phyloP scores from a whole-genome alignment of 2,329 filamentous ascomycete genomes.

The Fusarium nanum region DNA sequence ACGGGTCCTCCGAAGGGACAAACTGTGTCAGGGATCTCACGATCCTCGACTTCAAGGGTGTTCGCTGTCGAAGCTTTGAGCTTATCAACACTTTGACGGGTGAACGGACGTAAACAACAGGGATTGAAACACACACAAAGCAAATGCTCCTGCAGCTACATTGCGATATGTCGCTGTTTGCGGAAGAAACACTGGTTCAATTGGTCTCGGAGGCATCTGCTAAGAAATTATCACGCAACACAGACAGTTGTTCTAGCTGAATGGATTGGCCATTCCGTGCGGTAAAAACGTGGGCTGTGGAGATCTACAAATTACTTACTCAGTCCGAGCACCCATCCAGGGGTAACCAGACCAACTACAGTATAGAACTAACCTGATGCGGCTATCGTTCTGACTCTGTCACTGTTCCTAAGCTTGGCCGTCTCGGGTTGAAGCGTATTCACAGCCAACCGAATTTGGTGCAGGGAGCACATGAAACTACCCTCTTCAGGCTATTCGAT shows the following conservation, averaged over 20 bases:
- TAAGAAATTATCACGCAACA: conserved; percentile 28
- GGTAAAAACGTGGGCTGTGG: conserved; percentile 36
- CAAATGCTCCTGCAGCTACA: neutral
- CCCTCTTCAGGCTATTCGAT: conserved; percentile 7
- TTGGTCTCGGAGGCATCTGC: conserved; percentile 4
- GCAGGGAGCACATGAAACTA: conserved; percentile 33
- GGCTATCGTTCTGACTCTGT: neutral
- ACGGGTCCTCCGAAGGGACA: conserved; percentile 33
- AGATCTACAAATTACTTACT: conserved; percentile 28
- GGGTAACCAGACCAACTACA: conserved; percentile 14
- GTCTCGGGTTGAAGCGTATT: conserved; percentile 22
- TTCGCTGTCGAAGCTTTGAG: conserved; percentile 3
- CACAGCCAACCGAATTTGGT: conserved; percentile 19
- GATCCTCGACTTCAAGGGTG: conserved; percentile 23
- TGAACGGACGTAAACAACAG: conserved; percentile 13
- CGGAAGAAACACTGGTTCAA: neutral
- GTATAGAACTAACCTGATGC: conserved; percentile 24
- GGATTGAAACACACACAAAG: neutral
- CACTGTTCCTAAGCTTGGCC: conserved; percentile 8
- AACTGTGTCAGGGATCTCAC: conserved; percentile 23
- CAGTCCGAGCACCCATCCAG: conserved; percentile 35
- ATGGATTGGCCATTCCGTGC: conserved; percentile 21
- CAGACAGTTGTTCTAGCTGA: conserved; percentile 12
- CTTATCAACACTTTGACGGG: neutral
- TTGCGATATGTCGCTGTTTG: conserved; percentile 14